These are phyloP conservation scores for Dactylellina cionopaga DNA, from an alignment of 2,329 filamentous ascomycete genomes.

Conservation along the genomic window DNA sequence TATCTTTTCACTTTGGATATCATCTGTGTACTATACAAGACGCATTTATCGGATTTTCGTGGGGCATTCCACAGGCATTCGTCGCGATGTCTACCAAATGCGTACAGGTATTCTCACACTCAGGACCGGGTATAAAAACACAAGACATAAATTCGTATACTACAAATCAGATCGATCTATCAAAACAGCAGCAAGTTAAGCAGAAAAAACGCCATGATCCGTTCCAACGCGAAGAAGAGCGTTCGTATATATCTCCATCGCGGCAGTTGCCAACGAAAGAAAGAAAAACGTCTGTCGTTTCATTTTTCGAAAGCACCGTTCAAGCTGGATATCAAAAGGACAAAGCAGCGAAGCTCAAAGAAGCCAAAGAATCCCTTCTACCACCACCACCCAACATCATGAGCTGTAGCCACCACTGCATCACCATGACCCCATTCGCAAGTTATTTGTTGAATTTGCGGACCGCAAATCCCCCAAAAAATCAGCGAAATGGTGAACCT, in stretches of 20 bases:
- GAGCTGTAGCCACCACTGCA: too few species aligned
- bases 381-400: too few species aligned
- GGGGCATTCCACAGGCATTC: too few species aligned
- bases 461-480: not conserved
- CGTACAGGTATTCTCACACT: not conserved
- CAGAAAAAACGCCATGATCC: constrained; percentile 19
- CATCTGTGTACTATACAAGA: constrained; percentile 32
- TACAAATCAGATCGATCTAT: constrained; percentile 32
- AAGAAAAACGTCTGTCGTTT: not conserved
- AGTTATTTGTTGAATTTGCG: not conserved
- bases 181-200: not conserved
- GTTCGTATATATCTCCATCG: constrained; percentile 2
- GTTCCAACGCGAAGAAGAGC: constrained; percentile 1
- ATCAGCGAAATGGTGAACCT: constrained; percentile 1
- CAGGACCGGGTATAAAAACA: not conserved
- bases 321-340: constrained; percentile 8
- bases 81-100: too few species aligned
- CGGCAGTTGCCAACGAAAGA: not conserved
- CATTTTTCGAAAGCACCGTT: not conserved
- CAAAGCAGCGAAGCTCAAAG: constrained; percentile 19
- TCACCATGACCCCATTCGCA: not conserved
- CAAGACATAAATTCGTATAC: constrained; percentile 29
- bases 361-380: too few species aligned
- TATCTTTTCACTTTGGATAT: not conserved
- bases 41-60: too few species aligned